Percentiles rank a stretch among this genome's conserved stretches.
Evolutionary conservation across 257 asterid species (phyloP).

Genomic region (Mitragyna speciosa): DNA sequence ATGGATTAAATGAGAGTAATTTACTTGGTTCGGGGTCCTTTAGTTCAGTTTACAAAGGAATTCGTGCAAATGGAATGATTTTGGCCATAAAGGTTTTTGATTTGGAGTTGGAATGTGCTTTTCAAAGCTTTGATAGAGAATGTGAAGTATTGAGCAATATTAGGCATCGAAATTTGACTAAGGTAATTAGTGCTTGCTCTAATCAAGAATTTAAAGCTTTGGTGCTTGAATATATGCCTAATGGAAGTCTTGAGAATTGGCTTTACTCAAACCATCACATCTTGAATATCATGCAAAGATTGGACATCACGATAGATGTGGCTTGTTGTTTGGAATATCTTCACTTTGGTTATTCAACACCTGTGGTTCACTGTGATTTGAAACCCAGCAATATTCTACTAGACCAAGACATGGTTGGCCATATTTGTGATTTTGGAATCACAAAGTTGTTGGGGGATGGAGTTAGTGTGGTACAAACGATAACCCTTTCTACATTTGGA

Average conservation of each 20-base stretch:
- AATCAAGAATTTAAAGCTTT: neutral
- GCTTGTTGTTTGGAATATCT: neutral
- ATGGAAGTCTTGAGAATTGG: neutral
- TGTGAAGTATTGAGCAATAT: neutral
- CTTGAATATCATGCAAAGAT: neutral
- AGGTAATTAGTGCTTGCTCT: neutral
- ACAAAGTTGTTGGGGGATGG: neutral
- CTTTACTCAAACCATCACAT: neutral
- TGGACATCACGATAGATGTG: neutral
- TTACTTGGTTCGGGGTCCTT: neutral
- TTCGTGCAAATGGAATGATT: no score
- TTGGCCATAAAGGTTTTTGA: no score
- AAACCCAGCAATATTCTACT: neutral
- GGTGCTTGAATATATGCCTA: neutral
- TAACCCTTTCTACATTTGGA: neutral
- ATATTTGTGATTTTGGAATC: no score
- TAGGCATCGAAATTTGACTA: neutral
- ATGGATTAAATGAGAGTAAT: neutral
- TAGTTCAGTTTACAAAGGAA: conserved; percentile 5
- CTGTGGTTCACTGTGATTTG: neutral
- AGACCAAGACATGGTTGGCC: no score
- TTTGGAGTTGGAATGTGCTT: no score
- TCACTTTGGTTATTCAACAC: neutral
- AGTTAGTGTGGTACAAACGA: neutral
- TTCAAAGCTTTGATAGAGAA: no score